These are phyloP conservation scores for Ambispora gerdemannii DNA, from an alignment of 192 early-diverging fungal genomes.

Conservation along the genomic window DNA sequence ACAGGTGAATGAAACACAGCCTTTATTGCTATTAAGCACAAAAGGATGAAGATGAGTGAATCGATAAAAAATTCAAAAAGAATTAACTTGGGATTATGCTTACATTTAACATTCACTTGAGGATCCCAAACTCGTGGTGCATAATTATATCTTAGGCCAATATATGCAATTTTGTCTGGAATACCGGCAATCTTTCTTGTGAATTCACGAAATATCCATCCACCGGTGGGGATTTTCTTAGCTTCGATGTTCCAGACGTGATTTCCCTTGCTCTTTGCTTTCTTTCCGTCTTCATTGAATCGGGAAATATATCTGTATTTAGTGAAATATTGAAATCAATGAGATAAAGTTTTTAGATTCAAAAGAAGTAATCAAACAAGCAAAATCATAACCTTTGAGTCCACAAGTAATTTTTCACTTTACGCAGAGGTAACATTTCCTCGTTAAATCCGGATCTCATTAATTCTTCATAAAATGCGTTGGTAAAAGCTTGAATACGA, in stretches of 20 bases:
- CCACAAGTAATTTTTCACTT: slow-evolving; percentile 71
- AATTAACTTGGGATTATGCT: background rate
- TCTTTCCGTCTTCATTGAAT: slow-evolving; percentile 80
- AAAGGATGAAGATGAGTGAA: background rate
- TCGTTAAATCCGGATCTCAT: slow-evolving; percentile 57
- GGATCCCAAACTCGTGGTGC: slow-evolving; percentile 74
- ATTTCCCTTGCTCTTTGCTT: slow-evolving; percentile 75
- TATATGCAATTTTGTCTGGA: slow-evolving; percentile 59
- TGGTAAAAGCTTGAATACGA: slow-evolving; percentile 78
- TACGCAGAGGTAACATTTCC: slow-evolving; percentile 59
- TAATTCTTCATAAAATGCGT: slow-evolving; percentile 70
- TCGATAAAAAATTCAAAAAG: background rate
- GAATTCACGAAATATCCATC: slow-evolving; percentile 76
- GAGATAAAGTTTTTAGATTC: background rate
- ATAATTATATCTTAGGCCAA: slow-evolving; percentile 64
- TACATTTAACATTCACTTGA: slow-evolving; percentile 56
- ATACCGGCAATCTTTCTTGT: slow-evolving; percentile 62
- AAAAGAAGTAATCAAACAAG: background rate
- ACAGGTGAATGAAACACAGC: slow-evolving; percentile 68
- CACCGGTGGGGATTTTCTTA: slow-evolving; percentile 59
- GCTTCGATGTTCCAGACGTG: slow-evolving; percentile 83
- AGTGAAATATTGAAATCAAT: background rate
- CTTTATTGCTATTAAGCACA: slow-evolving; percentile 51
- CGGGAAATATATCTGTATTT: slow-evolving; percentile 61
- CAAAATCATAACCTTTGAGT: slow-evolving; percentile 46